These are phyloP conservation scores for Pythium dissotocum DNA, from an alignment of 352 stramenopile species.

Conservation along the genomic window DNA sequence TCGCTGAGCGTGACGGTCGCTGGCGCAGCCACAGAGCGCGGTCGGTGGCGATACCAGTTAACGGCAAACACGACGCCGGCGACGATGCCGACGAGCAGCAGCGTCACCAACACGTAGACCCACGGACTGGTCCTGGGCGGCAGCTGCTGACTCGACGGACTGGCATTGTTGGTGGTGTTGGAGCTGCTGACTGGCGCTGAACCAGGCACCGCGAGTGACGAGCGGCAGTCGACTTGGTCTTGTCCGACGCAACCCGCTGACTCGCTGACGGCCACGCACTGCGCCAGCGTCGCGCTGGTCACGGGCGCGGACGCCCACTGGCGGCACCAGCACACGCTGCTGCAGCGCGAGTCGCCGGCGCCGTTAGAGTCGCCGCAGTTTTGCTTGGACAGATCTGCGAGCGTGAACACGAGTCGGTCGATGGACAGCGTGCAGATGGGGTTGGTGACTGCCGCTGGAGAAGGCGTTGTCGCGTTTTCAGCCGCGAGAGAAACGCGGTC, in stretches of 20 bases:
- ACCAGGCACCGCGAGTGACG: not conserved
- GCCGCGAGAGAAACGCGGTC: not conserved
- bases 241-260: constrained; percentile 7
- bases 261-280: constrained; percentile 14
- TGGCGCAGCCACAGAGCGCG: constrained; percentile 33
- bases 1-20: constrained; percentile 11
- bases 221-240: constrained; percentile 14
- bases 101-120: constrained; percentile 40
- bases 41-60: constrained; percentile 57
- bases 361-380: not conserved
- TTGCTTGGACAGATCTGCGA: constrained; percentile 20
- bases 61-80: constrained; percentile 40
- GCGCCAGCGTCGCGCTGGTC: constrained; percentile 16
- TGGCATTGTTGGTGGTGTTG: not conserved
- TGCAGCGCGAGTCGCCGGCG: constrained; percentile 7
- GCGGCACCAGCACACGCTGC: constrained; percentile 24
- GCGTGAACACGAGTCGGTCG: constrained; percentile 33
- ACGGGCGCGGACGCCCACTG: constrained; percentile 14
- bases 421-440: constrained; percentile 44
- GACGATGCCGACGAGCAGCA: constrained; percentile 34
- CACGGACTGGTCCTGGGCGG: constrained; percentile 22
- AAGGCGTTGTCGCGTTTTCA: too few species aligned
- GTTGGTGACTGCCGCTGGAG: constrained; percentile 21
- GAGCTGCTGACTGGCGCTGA: not conserved
- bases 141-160: not conserved